A percentile compares a stretch with the other conserved stretches of the same genome.
phyloP scores from a whole-genome alignment of 768 basidiomycete species.

The Tephrocybe sp. region DNA sequence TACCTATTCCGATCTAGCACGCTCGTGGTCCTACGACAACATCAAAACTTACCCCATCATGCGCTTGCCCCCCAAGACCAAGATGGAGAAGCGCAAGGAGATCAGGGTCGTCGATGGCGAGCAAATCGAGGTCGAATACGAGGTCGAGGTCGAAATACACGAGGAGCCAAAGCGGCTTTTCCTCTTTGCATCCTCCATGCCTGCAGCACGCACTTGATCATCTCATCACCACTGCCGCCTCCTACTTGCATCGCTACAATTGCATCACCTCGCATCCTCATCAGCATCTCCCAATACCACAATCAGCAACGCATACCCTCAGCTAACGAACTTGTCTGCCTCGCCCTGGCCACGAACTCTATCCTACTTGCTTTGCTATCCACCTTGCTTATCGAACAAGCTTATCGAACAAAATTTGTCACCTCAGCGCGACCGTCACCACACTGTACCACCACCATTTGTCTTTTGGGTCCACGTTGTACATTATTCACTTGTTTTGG shows the following conservation, averaged over 20 bases:
- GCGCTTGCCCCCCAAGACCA: constrained; percentile 50
- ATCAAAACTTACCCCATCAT: constrained; percentile 66
- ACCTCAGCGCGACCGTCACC: constrained; percentile 5
- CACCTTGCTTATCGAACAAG: constrained; percentile 9
- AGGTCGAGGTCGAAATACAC: constrained; percentile 49
- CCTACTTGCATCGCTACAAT: not conserved
- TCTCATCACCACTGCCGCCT: constrained; percentile 1
- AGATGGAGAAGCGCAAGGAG: constrained; percentile 48
- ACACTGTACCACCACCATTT: constrained; percentile 2
- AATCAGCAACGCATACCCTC: constrained; percentile 10
- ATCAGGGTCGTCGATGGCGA: constrained; percentile 45
- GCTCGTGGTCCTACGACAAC: constrained; percentile 78
- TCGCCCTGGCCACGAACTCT: not conserved
- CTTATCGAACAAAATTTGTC: constrained; percentile 6
- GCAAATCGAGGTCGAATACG: constrained; percentile 36
- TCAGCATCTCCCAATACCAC: constrained; percentile 15
- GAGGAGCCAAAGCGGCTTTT: constrained; percentile 65
- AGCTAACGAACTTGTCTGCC: constrained; percentile 1
- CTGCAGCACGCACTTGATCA: constrained; percentile 8
- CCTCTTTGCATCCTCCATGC: constrained; percentile 48
- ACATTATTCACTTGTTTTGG: constrained; percentile 7
- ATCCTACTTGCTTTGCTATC: constrained; percentile 6
- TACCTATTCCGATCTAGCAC: constrained; percentile 39
- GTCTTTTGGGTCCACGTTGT: constrained; percentile 7
- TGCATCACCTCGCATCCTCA: not conserved